Conservation (phyloP, 2,329 filamentous ascomycete species). For the Trichoderma atrobrunneum region DNA sequence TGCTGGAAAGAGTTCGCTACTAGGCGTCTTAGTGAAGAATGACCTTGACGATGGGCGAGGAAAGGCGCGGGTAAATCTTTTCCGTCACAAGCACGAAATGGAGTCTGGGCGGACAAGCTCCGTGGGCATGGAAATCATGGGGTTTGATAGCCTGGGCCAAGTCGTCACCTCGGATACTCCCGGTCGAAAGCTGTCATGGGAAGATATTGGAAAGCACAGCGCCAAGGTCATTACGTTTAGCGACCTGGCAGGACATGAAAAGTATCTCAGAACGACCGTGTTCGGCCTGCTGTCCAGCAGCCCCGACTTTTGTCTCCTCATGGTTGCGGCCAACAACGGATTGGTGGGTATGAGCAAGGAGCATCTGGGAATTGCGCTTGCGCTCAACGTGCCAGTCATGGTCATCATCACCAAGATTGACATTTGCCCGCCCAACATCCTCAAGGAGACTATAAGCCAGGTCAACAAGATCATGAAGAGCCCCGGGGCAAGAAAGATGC, state of each 20-base stretch:
- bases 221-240: constrained; percentile 97
- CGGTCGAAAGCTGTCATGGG: constrained; percentile 85
- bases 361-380: constrained; percentile 89
- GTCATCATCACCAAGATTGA: constrained; percentile 98
- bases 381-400: constrained; percentile 96
- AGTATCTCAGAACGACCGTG: constrained; percentile 91
- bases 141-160: constrained; percentile 83
- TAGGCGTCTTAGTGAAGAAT: constrained; percentile 93
- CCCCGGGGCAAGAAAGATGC: constrained; percentile 89
- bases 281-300: constrained; percentile 92
- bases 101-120: constrained; percentile 94
- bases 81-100: constrained; percentile 96
- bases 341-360: constrained; percentile 98
- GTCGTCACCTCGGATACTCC: constrained; percentile 79
- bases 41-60: constrained; percentile 92
- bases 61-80: constrained; percentile 90
- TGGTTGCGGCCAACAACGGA: constrained; percentile 98
- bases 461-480: constrained; percentile 91
- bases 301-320: constrained; percentile 94
- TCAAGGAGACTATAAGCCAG: constrained; percentile 89
- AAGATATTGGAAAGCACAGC: constrained; percentile 92
- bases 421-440: constrained; percentile 92
- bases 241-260: constrained; percentile 91
- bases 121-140: constrained; percentile 98
- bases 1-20: constrained; percentile 92